Conservation (phyloP, 441 rosid genomes). For the Populus trichocarpa region DNA sequence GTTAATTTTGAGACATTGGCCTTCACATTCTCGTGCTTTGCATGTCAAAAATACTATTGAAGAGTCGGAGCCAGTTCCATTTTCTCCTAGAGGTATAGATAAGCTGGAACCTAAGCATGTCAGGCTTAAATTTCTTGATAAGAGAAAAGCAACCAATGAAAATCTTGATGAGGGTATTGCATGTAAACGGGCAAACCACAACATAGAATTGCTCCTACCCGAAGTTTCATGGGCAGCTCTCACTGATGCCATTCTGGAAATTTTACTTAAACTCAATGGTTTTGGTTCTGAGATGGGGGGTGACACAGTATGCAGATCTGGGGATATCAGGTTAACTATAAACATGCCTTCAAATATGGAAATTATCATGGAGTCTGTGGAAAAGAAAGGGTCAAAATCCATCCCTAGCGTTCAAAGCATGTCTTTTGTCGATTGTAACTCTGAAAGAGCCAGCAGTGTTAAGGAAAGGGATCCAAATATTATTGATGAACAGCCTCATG, state of each 20-base stretch:
- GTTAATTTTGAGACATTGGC: conserved; percentile 97
- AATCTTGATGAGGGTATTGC: conserved; percentile 45
- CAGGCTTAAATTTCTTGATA: conserved; percentile 84
- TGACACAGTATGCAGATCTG: conserved; percentile 45
- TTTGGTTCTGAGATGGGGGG: conserved; percentile 30
- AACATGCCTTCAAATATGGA: conserved; percentile 45
- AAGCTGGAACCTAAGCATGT: conserved; percentile 84
- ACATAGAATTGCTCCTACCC: conserved; percentile 48
- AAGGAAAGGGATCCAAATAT: conserved; percentile 51
- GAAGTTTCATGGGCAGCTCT: conserved; percentile 84
- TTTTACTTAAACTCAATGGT: conserved; percentile 53
- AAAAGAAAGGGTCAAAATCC: conserved; percentile 39
- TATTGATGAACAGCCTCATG: conserved; percentile 85
- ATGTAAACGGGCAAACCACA: conserved; percentile 54
- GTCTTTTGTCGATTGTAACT: conserved; percentile 43
- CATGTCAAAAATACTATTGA: conserved; percentile 76
- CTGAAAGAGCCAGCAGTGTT: conserved; percentile 38
- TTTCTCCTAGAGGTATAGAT: conserved; percentile 96
- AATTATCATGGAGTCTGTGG: conserved; percentile 35
- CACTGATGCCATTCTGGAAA: conserved; percentile 60
- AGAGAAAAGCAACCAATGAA: conserved; percentile 70
- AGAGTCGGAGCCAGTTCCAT: conserved; percentile 74
- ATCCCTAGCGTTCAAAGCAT: conserved; percentile 35
- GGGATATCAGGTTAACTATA: conserved; percentile 68
- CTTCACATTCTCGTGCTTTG: conserved; percentile 96